Percentiles rank a stretch among this genome's conserved stretches.
Conservation (phyloP, 257 asterid species). For the Mitragyna speciosa region DNA sequence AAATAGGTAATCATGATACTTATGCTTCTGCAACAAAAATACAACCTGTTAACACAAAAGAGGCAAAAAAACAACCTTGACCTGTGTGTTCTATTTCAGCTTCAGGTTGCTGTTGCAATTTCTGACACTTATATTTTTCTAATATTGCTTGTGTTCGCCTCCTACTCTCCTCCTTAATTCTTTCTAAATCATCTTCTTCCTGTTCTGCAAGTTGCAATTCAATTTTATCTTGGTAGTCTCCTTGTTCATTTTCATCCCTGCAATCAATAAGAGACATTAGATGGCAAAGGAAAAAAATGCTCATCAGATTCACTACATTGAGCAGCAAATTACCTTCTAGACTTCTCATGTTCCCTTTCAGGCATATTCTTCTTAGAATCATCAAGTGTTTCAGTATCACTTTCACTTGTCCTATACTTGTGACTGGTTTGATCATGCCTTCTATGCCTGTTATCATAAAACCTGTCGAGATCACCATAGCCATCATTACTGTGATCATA, state of each 20-base stretch:
- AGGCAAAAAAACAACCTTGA: conserved; percentile 6
- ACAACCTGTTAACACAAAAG: background rate
- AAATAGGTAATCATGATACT: background rate
- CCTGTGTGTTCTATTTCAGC: conserved; percentile 39
- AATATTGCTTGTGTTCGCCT: conserved; percentile 85
- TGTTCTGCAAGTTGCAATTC: conserved; percentile 74
- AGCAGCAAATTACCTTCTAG: conserved; percentile 51
- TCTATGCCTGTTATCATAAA: conserved; percentile 47
- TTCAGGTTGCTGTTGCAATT: conserved; percentile 35
- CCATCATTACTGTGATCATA: conserved; percentile 47
- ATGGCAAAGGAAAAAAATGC: conserved; percentile 7
- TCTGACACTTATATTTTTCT: conserved; percentile 68
- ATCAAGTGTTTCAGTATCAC: conserved; percentile 28
- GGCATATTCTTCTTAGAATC: conserved; percentile 29
- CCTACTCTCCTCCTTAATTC: conserved; percentile 92
- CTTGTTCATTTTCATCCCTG: conserved; percentile 73
- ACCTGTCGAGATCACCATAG: conserved; percentile 41
- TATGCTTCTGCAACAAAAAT: background rate
- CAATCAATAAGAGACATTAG: conserved; percentile 16
- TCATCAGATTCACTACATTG: conserved; percentile 1
- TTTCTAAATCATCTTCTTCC: conserved; percentile 87
- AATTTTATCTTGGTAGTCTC: conserved; percentile 74
- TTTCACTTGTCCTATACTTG: conserved; percentile 44
- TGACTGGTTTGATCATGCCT: conserved; percentile 48
- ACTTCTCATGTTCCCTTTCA: conserved; percentile 34